Evolutionary conservation across 2,329 filamentous ascomycete genomes (phyloP).

Genomic region (Dothistroma septosporum): DNA sequence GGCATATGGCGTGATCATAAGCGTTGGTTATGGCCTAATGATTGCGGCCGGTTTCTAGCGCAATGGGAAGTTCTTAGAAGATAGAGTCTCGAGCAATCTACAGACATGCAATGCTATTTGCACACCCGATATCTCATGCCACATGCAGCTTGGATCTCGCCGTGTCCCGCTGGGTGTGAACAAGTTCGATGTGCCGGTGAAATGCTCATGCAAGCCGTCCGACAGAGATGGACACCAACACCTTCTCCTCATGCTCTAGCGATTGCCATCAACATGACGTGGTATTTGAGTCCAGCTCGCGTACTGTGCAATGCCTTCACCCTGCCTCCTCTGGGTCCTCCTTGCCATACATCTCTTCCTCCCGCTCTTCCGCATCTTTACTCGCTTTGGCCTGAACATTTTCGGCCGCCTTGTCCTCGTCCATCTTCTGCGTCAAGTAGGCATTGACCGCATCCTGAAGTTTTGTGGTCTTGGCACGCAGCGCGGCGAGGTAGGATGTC

Average conservation of each 20-base stretch:
- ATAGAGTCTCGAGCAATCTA: not conserved
- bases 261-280: too few relatives aligned
- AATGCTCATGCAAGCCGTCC: too few relatives aligned
- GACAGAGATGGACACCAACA: too few relatives aligned
- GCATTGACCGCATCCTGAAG: slow-evolving; percentile 66
- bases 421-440: slow-evolving; percentile 70
- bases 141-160: not conserved
- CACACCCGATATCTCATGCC: not conserved
- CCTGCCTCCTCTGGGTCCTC: slow-evolving; percentile 61
- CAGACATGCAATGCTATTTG: not conserved
- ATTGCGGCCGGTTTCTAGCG: slow-evolving; percentile 63
- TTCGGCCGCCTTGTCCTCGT: slow-evolving; percentile 59
- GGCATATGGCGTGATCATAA: slow-evolving; percentile 76
- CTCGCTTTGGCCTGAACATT: slow-evolving; percentile 23
- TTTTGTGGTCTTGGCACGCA: slow-evolving; percentile 54
- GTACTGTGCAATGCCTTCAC: slow-evolving; percentile 5
- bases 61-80: not conserved
- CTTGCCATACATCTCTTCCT: slow-evolving; percentile 79
- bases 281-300: not conserved
- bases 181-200: too few relatives aligned
- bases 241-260: too few relatives aligned
- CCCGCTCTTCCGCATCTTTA: slow-evolving; percentile 29
- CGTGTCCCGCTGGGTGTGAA: too few relatives aligned
- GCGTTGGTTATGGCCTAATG: slow-evolving; percentile 89
- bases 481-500: slow-evolving; percentile 55